Conservation (phyloP, 139 green algal species). For the Bryopsis sp. region DNA sequence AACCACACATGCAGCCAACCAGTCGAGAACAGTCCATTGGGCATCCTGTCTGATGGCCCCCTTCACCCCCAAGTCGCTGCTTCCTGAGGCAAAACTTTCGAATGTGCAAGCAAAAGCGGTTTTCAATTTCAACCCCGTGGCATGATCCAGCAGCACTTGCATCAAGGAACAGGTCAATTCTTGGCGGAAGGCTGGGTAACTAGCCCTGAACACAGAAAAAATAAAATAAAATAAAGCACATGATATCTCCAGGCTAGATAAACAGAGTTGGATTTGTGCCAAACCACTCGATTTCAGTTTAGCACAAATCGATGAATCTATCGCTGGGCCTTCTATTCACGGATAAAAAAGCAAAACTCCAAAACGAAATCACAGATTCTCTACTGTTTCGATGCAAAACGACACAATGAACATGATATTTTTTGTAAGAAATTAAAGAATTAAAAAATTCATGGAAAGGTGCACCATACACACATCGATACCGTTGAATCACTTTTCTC, state of each 20-base stretch:
- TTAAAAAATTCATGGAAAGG: background rate
- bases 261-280: background rate
- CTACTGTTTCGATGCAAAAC: background rate
- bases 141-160: constrained; percentile 14
- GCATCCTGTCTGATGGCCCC: constrained; percentile 1
- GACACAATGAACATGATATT: background rate
- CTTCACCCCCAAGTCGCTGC: background rate
- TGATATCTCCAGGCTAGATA: background rate
- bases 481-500: background rate
- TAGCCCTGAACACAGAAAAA: constrained; percentile 5
- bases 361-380: background rate
- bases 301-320: background rate
- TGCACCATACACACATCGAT: background rate
- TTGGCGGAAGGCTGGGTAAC: constrained; percentile 14
- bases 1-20: constrained; percentile 16
- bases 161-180: constrained; percentile 15
- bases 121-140: background rate
- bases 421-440: background rate
- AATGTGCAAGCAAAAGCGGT: background rate
- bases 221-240: background rate
- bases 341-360: background rate
- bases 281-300: background rate
- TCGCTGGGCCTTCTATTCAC: background rate
- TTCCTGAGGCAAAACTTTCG: background rate
- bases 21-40: constrained; percentile 10